Conservation (phyloP, 1,139 yeast species). For the Debaryomyces nepalensis region DNA sequence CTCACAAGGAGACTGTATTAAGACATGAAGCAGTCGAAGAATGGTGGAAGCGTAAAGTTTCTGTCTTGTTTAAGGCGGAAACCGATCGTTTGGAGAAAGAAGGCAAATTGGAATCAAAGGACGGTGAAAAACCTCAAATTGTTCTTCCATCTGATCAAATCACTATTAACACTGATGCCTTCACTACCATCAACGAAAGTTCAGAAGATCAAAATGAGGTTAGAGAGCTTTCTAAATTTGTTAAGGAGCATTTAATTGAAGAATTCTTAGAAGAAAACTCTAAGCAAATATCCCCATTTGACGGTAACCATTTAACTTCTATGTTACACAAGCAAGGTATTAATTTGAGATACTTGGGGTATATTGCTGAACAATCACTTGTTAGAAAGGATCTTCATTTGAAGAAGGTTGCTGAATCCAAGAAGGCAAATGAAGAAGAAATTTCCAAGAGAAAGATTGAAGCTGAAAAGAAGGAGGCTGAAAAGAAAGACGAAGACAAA, state of each 20-base stretch:
- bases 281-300: constrained; percentile 68
- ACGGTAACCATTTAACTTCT: constrained; percentile 74
- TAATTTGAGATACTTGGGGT: constrained; percentile 86
- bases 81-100: constrained; percentile 55
- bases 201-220: constrained; percentile 63
- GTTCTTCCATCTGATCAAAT: constrained; percentile 61
- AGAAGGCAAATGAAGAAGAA: constrained; percentile 30
- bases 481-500: constrained; percentile 23
- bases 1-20: constrained; percentile 77
- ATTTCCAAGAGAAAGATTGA: constrained; percentile 29
- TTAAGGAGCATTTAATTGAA: constrained; percentile 63
- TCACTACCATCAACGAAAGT: constrained; percentile 48
- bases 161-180: constrained; percentile 81
- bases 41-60: constrained; percentile 81
- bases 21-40: constrained; percentile 90
- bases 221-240: constrained; percentile 67
- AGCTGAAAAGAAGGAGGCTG: constrained; percentile 36
- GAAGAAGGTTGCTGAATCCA: constrained; percentile 25
- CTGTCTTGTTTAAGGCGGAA: constrained; percentile 55
- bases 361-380: constrained; percentile 40
- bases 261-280: constrained; percentile 63
- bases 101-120: constrained; percentile 37
- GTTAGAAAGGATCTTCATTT: constrained; percentile 30
- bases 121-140: constrained; percentile 52
- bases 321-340: constrained; percentile 82